phyloP scores from a whole-genome alignment of 192 early-diverging fungal genomes.

The Haplosporangium gracile region DNA sequence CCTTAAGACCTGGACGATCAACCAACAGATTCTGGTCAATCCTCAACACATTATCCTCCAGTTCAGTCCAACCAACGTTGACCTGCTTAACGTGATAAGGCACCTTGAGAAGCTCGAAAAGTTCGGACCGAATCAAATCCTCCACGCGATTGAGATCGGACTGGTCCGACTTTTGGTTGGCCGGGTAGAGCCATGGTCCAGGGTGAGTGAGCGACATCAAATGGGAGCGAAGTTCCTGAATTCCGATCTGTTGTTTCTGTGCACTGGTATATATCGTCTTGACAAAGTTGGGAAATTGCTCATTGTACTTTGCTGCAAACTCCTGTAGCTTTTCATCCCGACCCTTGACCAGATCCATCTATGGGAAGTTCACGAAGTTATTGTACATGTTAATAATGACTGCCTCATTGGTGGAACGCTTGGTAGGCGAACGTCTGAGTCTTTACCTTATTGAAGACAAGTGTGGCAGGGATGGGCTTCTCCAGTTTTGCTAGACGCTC shows the following conservation, averaged over 20 bases:
- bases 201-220: constrained; percentile 51
- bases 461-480: constrained; percentile 59
- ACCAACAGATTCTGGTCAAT: constrained; percentile 71
- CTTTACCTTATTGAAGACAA: constrained; percentile 71
- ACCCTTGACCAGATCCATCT: constrained; percentile 64
- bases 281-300: constrained; percentile 56
- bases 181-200: constrained; percentile 66
- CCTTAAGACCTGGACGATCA: constrained; percentile 57
- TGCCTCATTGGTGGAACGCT: not conserved
- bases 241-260: constrained; percentile 24
- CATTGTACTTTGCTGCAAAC: constrained; percentile 46
- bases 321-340: constrained; percentile 43
- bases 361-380: not conserved
- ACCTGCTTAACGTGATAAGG: constrained; percentile 70
- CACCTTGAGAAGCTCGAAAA: constrained; percentile 66
- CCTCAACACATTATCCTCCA: constrained; percentile 55
- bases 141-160: constrained; percentile 67
- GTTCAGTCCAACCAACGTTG: constrained; percentile 69
- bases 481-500: constrained; percentile 52
- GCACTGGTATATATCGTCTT: constrained; percentile 35
- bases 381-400: not conserved
- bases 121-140: constrained; percentile 69
- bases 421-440: no score
- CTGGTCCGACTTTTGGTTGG: constrained; percentile 63
- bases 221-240: constrained; percentile 33